Evolutionary conservation across 805 yeast genomes (phyloP), one percentile per base, ranked within the genome.

Genomic region (Metschnikowia arizonensis): DNA sequence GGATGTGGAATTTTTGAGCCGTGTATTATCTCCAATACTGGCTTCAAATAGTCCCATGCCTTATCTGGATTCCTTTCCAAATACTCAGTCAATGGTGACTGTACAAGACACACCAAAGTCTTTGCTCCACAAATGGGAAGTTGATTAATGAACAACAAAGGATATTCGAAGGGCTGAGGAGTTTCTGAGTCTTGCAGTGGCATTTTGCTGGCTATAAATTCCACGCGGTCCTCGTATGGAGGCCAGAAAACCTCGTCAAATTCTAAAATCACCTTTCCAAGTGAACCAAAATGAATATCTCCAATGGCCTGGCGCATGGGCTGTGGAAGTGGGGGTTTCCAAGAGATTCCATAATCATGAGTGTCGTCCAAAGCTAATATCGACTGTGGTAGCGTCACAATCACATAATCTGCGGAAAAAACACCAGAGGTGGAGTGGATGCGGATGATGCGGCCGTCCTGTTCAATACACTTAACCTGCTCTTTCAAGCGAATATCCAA

Each of bases 361-460:
- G 47, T 36, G 2, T 57, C 48, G 0, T 65, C 61, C 3, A 78
- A 55, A 45, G 76, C 77, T 30, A 88, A 64, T 3, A 85, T 73
- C 29, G 90, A 84, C 50, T 84, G 84, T 0, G 97, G 96, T 4
- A 86, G 79, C 0, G 96, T 81, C 5, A 87, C 84, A 11, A 89
- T 72, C 24, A 79, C 67, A 57, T 79, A 83, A 38, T 85, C 81
- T 25, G 81, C 72, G 2, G 52, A 50, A 28, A 69, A 61, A 2
- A 49, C 44, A 2, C 74, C 72, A 6, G 60, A 52, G 1, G 50
- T 56, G 0, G 77, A 66, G 7, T 66, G 63, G n/a, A 41, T 44
- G 15, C 49, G 48, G 24, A 43, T 40, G 2, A 43, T 40, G 2
- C 32, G 41, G 1, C 15, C 11, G 14, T 50, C 46, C 36, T 74